Evolutionary conservation across 1,139 yeast genomes (phyloP), one percentile per base, ranked within the genome.

Genomic region (Saccharomyces hybrid): DNA sequence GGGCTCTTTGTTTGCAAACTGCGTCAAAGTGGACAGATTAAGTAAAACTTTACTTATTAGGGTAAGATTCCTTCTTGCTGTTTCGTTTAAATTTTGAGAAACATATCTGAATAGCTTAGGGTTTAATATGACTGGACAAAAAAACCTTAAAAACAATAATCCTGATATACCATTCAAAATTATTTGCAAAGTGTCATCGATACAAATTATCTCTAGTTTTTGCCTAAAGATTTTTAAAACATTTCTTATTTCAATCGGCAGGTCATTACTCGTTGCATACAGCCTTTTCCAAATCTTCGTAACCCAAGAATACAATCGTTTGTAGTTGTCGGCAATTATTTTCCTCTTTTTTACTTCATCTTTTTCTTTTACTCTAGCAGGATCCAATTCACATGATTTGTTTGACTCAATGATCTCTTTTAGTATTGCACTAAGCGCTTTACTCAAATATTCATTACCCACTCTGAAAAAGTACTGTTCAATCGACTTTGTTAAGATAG

Each of bases 101-200:
- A 89, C 81, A 51, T 93, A 75, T 59, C 84, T 83, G 67, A 89
- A 90, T 50, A 89, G 71, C 64, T 89, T 89, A 0, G 98, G 98
- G 64, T 89, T 90, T 63, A 93, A 73, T 47, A 93, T 80, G 0
- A 96, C 96, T 0, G 98, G 98, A 65, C 97, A 91, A 62, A 89
- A 83, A 67, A 88, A 90, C 58, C 98, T 75, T 58, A 93, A 73
- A 68, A 93, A 93, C 25, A 93, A 73, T 64, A 93, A 87, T 1
- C 96, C 91, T 28, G 95, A 81, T 38, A 91, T 74, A 55, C 95
- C 86, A 64, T 90, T 84, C 55, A 85, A 70, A 1, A 87, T 61
- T 11, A 65, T 58, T 0, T 82, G 76, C 5, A 75, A 75, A 25
- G 72, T 72, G 62, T 82, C 85, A 0, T 86, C 84, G 58, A 81